Conservation (phyloP, 176 grass and related monocot species). For the Triticum urartu region DNA sequence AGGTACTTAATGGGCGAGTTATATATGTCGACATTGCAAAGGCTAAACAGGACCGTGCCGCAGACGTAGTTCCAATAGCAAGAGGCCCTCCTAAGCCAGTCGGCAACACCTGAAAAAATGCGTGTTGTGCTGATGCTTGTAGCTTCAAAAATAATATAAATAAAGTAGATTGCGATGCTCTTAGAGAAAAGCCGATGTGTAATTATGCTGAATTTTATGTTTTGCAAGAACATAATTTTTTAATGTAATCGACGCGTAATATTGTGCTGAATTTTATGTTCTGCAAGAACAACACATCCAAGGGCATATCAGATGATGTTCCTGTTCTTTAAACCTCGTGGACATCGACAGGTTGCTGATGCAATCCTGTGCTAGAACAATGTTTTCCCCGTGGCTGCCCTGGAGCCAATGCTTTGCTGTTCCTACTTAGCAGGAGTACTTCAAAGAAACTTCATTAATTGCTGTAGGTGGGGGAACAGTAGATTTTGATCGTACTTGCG, state of each 20-base stretch:
- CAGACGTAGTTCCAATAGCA: conserved; percentile 30
- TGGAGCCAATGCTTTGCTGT: not conserved
- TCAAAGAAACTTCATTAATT: not conserved
- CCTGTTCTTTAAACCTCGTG: not conserved
- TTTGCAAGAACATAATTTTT: not conserved
- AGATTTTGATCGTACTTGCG: not conserved
- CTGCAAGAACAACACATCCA: not conserved
- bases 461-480: not conserved
- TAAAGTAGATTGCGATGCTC: not conserved
- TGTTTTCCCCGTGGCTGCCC: not conserved
- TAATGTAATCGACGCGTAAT: not conserved
- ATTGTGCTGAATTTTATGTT: not conserved
- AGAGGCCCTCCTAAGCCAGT: conserved; percentile 34
- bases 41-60: conserved; percentile 14
- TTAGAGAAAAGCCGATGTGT: not conserved
- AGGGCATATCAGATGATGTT: not conserved
- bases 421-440: not conserved
- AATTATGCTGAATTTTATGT: not conserved
- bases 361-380: not conserved
- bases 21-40: conserved; percentile 65
- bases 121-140: not conserved
- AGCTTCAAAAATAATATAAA: not conserved
- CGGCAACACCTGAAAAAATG: not conserved
- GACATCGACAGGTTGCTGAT: not conserved
- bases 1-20: conserved; percentile 55